These are phyloP conservation scores for Pseudopithomyces chartarum DNA, from an alignment of 2,329 filamentous ascomycete genomes.

Conservation along the genomic window DNA sequence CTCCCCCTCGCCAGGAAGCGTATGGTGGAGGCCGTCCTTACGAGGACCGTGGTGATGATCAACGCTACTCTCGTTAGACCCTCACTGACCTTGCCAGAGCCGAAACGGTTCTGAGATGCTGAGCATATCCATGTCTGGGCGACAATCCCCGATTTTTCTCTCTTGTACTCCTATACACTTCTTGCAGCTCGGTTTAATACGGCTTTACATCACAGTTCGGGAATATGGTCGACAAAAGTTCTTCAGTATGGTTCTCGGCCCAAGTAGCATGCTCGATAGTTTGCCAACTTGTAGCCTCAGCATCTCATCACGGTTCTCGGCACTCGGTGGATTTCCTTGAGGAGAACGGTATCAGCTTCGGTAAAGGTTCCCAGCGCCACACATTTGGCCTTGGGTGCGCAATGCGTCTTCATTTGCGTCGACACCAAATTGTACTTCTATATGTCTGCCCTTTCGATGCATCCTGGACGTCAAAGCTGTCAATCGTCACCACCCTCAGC, in stretches of 20 bases:
- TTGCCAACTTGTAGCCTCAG: slow-evolving; percentile 38
- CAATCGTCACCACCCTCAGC: slow-evolving; percentile 43
- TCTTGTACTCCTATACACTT: slow-evolving; percentile 43
- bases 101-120: slow-evolving; percentile 42
- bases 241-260: slow-evolving; percentile 42
- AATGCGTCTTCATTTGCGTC: slow-evolving; percentile 45
- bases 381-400: slow-evolving; percentile 39
- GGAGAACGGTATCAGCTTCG: slow-evolving; percentile 46
- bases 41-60: slow-evolving; percentile 48
- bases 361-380: slow-evolving; percentile 44
- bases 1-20: slow-evolving; percentile 43
- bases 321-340: slow-evolving; percentile 49
- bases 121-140: slow-evolving; percentile 29
- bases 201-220: slow-evolving; percentile 39
- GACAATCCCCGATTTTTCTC: slow-evolving; percentile 33
- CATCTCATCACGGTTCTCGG: slow-evolving; percentile 41
- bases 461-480: slow-evolving; percentile 42
- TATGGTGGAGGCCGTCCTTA: slow-evolving; percentile 46
- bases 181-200: slow-evolving; percentile 45
- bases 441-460: slow-evolving; percentile 44
- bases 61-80: slow-evolving; percentile 51
- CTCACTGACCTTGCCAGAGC: slow-evolving; percentile 42
- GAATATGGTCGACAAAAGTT: slow-evolving; percentile 47
- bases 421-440: slow-evolving; percentile 52
- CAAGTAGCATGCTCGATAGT: slow-evolving; percentile 42